Percentiles rank a stretch among this genome's conserved stretches.
Evolutionary conservation across 2,329 filamentous ascomycete species (phyloP).

Genomic region (Botrytis pseudocinerea): DNA sequence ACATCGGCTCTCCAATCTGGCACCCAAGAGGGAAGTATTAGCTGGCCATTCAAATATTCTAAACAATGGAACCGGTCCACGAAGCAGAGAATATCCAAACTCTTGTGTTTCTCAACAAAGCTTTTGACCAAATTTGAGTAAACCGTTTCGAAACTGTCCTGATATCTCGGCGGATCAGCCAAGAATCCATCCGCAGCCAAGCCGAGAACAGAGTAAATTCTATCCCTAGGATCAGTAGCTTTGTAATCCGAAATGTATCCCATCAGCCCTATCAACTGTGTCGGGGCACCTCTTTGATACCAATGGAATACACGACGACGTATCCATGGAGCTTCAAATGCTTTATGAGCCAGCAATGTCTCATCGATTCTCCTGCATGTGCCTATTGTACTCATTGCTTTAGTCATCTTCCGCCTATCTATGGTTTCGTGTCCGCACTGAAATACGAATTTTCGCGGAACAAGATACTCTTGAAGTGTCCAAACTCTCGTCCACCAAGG

Average conservation of each 20-base stretch:
- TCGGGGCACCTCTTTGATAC: not conserved
- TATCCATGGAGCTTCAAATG: slow-evolving; percentile 24
- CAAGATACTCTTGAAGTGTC: slow-evolving; percentile 27
- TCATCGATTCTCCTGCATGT: slow-evolving; percentile 23
- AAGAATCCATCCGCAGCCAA: slow-evolving; percentile 21
- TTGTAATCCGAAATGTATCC: slow-evolving; percentile 23
- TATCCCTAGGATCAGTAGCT: slow-evolving; percentile 28
- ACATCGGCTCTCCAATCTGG: slow-evolving; percentile 28
- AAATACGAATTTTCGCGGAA: slow-evolving; percentile 22
- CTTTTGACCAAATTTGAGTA: slow-evolving; percentile 2
- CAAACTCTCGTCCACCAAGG: slow-evolving; percentile 27
- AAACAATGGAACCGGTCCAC: not conserved
- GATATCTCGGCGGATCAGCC: slow-evolving; percentile 21
- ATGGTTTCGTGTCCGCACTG: slow-evolving; percentile 17
- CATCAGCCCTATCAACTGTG: slow-evolving; percentile 19
- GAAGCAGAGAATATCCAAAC: slow-evolving; percentile 8
- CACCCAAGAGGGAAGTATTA: slow-evolving; percentile 27
- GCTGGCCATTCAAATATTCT: not conserved
- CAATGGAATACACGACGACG: slow-evolving; percentile 19
- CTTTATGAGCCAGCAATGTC: slow-evolving; percentile 16
- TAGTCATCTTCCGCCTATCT: not conserved
- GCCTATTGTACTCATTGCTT: not conserved
- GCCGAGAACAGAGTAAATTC: slow-evolving; percentile 29
- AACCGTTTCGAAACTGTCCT: slow-evolving; percentile 19
- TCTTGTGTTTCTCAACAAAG: not conserved